phyloP scores from a whole-genome alignment of 768 basidiomycete genomes.

The Fistulinella prunicolor region DNA sequence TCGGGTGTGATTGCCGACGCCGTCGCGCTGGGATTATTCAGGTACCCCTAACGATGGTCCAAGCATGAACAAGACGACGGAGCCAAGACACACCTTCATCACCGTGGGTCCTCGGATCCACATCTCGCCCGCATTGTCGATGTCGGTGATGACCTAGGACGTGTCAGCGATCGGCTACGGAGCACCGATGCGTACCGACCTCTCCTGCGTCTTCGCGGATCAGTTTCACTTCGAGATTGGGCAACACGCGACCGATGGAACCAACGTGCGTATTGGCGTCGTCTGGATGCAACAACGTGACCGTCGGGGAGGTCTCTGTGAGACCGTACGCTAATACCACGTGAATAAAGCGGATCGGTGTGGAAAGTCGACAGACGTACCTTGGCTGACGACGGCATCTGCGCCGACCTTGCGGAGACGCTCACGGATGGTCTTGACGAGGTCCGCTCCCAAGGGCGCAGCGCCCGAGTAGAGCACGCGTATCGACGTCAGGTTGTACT shows the following conservation, averaged over 20 bases:
- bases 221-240: conserved; percentile 74
- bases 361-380: conserved; percentile 28
- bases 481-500: conserved; percentile 65
- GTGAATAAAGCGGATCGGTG: too few species aligned
- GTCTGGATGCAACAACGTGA: conserved; percentile 49
- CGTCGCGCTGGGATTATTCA: conserved; percentile 71
- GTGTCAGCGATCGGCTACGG: not conserved
- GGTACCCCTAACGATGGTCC: conserved; percentile 55
- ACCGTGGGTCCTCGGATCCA: conserved; percentile 77
- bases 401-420: conserved; percentile 43
- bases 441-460: conserved; percentile 69
- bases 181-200: conserved; percentile 7
- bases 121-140: conserved; percentile 63
- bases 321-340: conserved; percentile 62
- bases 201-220: conserved; percentile 61
- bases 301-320: conserved; percentile 79
- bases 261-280: conserved; percentile 52
- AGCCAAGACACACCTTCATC: conserved; percentile 60
- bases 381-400: conserved; percentile 47
- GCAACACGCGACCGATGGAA: conserved; percentile 64
- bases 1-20: conserved; percentile 63
- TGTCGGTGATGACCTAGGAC: conserved; percentile 24
- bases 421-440: conserved; percentile 48
- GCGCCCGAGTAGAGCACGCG: conserved; percentile 66
- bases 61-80: not conserved